A percentile compares a stretch with the other conserved stretches of the same genome.
phyloP scores from a whole-genome alignment of 257 asterid genomes.

The Plantago elongata region DNA sequence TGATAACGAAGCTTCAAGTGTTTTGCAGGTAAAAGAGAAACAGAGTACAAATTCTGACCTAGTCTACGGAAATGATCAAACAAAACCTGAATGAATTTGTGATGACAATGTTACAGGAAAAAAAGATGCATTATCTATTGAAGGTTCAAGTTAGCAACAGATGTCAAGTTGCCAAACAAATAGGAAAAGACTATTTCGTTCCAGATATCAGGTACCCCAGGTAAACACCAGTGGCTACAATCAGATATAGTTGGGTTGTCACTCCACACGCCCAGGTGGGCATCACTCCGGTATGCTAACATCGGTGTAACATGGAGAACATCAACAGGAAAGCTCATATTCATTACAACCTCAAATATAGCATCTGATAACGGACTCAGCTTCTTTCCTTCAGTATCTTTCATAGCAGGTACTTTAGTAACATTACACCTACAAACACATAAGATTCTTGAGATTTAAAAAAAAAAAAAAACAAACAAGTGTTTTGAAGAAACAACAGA shows the following conservation, averaged over 20 bases:
- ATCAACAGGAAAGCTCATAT: not conserved
- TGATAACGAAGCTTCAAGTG: no score
- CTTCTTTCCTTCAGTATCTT: not conserved
- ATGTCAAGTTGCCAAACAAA: no score
- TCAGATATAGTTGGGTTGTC: slow-evolving; percentile 5
- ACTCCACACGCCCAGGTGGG: slow-evolving; percentile 6
- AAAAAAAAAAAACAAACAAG: no score
- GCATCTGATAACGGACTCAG: not conserved
- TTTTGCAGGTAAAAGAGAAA: no score
- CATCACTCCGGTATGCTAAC: slow-evolving; percentile 3
- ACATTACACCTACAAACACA: not conserved
- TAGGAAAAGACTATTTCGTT: not conserved
- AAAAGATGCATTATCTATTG: no score
- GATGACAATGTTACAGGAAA: no score
- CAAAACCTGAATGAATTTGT: no score
- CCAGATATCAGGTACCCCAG: slow-evolving; percentile 11
- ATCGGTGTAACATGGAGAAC: slow-evolving; percentile 4
- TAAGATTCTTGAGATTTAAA: not conserved
- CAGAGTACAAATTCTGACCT: no score
- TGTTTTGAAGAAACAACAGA: no score
- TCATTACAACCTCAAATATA: not conserved
- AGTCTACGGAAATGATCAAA: no score
- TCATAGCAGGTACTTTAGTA: not conserved
- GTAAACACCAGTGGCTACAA: slow-evolving; percentile 12
- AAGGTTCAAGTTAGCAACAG: no score